Conservation (phyloP, 2,329 filamentous ascomycete genomes). For the Beauveria brongniartii region DNA sequence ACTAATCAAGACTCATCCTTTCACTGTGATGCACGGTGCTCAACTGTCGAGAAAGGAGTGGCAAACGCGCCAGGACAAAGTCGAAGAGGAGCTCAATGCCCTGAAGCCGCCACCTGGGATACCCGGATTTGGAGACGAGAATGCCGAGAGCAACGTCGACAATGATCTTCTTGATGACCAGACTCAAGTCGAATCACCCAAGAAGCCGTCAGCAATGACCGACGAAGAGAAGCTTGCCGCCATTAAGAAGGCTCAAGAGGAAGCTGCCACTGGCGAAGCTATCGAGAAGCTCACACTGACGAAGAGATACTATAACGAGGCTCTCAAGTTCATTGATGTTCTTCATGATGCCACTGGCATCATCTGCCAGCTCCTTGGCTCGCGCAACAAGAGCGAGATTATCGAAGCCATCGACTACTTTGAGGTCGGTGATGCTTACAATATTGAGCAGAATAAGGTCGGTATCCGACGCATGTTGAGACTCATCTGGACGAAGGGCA, state of each 20-base stretch:
- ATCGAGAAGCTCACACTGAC: conserved; percentile 83
- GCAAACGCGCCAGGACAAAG: conserved; percentile 71
- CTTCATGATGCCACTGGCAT: conserved; percentile 73
- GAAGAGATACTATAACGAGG: conserved; percentile 86
- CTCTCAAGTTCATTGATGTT: conserved; percentile 86
- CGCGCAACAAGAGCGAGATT: conserved; percentile 95
- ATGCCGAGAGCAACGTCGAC: conserved; percentile 63
- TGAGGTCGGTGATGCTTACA: conserved; percentile 89
- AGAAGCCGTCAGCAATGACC: conserved; percentile 60
- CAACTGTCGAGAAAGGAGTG: conserved; percentile 80
- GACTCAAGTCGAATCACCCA: conserved; percentile 66
- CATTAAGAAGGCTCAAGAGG: conserved; percentile 72
- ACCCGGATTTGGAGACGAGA: conserved; percentile 47
- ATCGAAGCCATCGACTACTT: conserved; percentile 99
- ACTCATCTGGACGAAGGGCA: conserved; percentile 98
- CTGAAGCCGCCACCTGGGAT: conserved; percentile 76
- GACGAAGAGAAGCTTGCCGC: conserved; percentile 70
- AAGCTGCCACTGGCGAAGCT: conserved; percentile 80
- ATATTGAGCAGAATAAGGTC: conserved; percentile 83
- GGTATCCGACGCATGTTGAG: conserved; percentile 94
- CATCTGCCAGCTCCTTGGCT: conserved; percentile 81
- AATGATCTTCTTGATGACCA: conserved; percentile 77
- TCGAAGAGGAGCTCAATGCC: conserved; percentile 73
- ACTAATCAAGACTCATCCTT: conserved; percentile 89
- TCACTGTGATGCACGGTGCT: conserved; percentile 83